A percentile compares a stretch with the other conserved stretches of the same genome.
Evolutionary conservation across 305 asterid species (phyloP).

Genomic region (Withania somnifera): DNA sequence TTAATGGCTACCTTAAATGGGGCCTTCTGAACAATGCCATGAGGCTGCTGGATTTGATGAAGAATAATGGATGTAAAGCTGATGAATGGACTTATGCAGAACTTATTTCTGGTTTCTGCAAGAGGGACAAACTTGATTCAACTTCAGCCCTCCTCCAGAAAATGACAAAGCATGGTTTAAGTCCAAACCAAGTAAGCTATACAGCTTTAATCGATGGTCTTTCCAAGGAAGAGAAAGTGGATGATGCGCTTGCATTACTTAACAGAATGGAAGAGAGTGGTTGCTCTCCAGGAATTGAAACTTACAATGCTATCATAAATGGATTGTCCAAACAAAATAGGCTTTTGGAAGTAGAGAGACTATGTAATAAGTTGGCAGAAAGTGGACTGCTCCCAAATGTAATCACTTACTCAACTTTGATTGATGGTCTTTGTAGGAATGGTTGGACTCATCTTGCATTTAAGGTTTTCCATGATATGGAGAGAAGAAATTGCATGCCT

Average conservation of each 20-base stretch:
- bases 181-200: slow-evolving; percentile 60
- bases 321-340: slow-evolving; percentile 49
- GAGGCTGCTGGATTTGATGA: slow-evolving; percentile 82
- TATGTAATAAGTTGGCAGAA: slow-evolving; percentile 44
- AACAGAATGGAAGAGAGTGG: slow-evolving; percentile 42
- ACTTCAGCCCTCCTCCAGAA: slow-evolving; percentile 62
- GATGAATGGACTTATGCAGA: slow-evolving; percentile 71
- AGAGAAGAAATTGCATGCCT: slow-evolving; percentile 48
- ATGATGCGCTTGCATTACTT: slow-evolving; percentile 52
- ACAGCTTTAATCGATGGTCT: slow-evolving; percentile 69
- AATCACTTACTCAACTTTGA: slow-evolving; percentile 64
- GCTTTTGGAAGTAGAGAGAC: slow-evolving; percentile 52
- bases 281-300: slow-evolving; percentile 42
- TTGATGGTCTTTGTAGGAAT: slow-evolving; percentile 73
- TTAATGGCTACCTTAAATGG: slow-evolving; percentile 43
- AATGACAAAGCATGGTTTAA: slow-evolving; percentile 60
- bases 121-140: slow-evolving; percentile 38
- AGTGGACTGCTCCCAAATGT: slow-evolving; percentile 60
- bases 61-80: slow-evolving; percentile 57
- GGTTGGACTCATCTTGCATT: slow-evolving; percentile 49
- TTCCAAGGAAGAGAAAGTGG: slow-evolving; percentile 64
- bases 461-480: slow-evolving; percentile 67
- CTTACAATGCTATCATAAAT: slow-evolving; percentile 63
- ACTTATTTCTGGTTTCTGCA: slow-evolving; percentile 69
- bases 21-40: slow-evolving; percentile 53